Evolutionary conservation across 257 asterid species (phyloP).

Genomic region (Nicotiana otophora): DNA sequence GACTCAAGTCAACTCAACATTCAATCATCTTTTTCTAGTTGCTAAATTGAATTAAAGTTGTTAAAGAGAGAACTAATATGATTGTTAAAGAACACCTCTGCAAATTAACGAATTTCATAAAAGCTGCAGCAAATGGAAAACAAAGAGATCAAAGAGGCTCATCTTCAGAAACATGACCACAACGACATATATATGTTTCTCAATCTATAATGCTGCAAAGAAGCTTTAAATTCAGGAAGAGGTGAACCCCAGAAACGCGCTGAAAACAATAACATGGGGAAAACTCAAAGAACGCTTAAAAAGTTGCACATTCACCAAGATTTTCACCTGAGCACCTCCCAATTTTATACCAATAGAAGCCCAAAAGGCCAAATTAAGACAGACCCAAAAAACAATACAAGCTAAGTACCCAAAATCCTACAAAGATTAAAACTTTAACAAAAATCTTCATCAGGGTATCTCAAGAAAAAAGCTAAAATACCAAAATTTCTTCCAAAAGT

Average conservation of each 20-base stretch:
- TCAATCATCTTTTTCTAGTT: not conserved
- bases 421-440: not conserved
- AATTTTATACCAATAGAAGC: not conserved
- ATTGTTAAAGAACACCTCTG: not conserved
- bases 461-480: not conserved
- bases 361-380: not conserved
- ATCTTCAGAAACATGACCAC: not conserved
- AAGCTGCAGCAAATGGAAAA: not conserved
- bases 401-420: not conserved
- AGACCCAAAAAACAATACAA: not conserved
- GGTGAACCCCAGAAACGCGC: not conserved
- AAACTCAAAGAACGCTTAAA: not conserved
- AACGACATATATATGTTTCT: not conserved
- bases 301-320: slow-evolving; percentile 13
- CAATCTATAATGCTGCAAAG: not conserved
- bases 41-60: not conserved
- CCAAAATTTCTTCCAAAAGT: not conserved
- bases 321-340: not conserved
- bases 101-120: not conserved
- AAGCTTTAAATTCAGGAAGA: not conserved
- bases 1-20: slow-evolving; percentile 6
- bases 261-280: not conserved
- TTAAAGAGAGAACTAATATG: not conserved
- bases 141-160: not conserved
- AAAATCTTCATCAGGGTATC: not conserved